Evolutionary conservation across 2,329 filamentous ascomycete genomes (phyloP).

Genomic region (Phialemoniopsis sp.): DNA sequence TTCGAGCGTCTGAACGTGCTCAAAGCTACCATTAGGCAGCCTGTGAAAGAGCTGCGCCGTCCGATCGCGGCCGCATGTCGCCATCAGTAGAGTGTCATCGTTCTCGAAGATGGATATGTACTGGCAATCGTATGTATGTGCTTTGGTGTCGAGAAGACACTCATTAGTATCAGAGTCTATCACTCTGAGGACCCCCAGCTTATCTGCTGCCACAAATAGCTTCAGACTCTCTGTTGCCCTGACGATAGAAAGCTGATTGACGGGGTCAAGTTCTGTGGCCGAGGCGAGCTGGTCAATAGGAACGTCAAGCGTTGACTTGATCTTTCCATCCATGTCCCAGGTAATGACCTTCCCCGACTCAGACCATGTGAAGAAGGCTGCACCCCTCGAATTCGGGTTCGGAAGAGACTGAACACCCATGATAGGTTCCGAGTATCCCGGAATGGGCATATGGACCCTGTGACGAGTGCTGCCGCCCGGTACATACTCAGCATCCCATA

Average conservation of each 20-base stretch:
- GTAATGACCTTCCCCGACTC: slow-evolving; percentile 74
- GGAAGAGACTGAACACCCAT: slow-evolving; percentile 68
- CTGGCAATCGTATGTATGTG: slow-evolving; percentile 81
- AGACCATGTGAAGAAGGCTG: slow-evolving; percentile 88
- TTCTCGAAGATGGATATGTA: slow-evolving; percentile 71
- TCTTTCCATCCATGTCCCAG: slow-evolving; percentile 73
- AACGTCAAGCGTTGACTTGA: slow-evolving; percentile 60
- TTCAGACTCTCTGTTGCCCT: slow-evolving; percentile 57
- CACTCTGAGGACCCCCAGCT: slow-evolving; percentile 74
- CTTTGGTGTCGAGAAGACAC: slow-evolving; percentile 70
- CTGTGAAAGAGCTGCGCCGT: slow-evolving; percentile 86
- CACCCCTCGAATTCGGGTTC: slow-evolving; percentile 53
- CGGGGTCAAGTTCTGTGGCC: slow-evolving; percentile 44
- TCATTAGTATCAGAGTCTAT: slow-evolving; percentile 59
- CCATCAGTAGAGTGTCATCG: slow-evolving; percentile 62
- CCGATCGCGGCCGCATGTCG: slow-evolving; percentile 81
- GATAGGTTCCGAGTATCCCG: slow-evolving; percentile 61
- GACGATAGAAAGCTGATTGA: slow-evolving; percentile 58
- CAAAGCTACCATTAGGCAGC: slow-evolving; percentile 53
- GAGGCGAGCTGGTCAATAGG: slow-evolving; percentile 60
- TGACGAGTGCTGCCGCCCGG: slow-evolving; percentile 29
- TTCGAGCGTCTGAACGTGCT: slow-evolving; percentile 87
- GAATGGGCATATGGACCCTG: slow-evolving; percentile 48
- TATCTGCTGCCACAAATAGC: slow-evolving; percentile 79
- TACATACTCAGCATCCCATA: slow-evolving; percentile 48